These are phyloP conservation scores for Salicornia ramosissima DNA, from an alignment of 148 eudicot genomes.

Conservation along the genomic window DNA sequence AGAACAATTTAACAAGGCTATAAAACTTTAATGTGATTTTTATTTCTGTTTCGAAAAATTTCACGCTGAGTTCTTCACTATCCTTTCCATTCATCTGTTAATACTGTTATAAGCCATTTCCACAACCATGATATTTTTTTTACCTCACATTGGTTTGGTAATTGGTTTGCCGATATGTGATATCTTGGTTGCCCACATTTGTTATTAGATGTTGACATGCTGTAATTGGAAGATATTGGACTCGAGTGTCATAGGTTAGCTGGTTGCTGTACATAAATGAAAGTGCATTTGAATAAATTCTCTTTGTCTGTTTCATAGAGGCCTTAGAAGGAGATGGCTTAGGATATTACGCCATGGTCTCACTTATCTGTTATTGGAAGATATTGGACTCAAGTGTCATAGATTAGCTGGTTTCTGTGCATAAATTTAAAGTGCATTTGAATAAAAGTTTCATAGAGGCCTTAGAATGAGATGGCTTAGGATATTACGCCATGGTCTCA, in stretches of 20 bases:
- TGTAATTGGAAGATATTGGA: not conserved
- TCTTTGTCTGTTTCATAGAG: not conserved
- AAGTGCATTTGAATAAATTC: not conserved
- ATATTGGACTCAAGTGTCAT: not conserved
- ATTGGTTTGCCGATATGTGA: not conserved
- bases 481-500: not conserved
- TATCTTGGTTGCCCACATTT: not conserved
- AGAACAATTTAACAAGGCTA: too few relatives aligned
- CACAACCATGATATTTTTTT: too few relatives aligned
- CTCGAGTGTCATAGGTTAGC: not conserved
- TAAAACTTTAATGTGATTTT: too few relatives aligned
- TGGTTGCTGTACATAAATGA: not conserved
- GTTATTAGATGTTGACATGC: not conserved
- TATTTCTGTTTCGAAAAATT: too few relatives aligned
- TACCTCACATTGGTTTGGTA: too few relatives aligned
- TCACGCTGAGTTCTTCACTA: too few relatives aligned
- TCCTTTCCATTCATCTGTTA: too few relatives aligned
- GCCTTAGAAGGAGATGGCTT: not conserved
- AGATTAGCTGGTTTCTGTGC: not conserved
- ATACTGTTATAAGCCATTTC: too few relatives aligned
- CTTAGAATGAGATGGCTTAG: not conserved
- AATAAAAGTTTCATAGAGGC: not conserved
- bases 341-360: not conserved
- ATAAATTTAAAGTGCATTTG: not conserved
- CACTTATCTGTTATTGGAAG: not conserved